Percentiles rank a stretch among this genome's conserved stretches.
phyloP scores from a whole-genome alignment of 345 rosid species.

The Mallotus nudiflorus region DNA sequence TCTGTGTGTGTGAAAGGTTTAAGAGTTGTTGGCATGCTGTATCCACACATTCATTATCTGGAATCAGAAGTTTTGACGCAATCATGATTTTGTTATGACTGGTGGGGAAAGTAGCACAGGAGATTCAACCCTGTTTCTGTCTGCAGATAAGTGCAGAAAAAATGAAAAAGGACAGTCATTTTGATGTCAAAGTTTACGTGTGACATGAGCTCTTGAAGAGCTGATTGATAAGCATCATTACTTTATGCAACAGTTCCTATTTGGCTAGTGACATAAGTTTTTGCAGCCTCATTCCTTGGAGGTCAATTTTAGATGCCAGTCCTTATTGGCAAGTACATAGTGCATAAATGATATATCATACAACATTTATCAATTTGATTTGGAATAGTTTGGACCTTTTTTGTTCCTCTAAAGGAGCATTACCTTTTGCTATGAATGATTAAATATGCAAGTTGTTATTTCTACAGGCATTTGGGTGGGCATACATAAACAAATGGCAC shows the following conservation, averaged over 20 bases:
- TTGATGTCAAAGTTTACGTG: neutral
- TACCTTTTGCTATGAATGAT: neutral
- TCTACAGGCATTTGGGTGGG: conserved; percentile 94
- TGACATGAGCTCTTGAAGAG: neutral
- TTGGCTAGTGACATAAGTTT: neutral
- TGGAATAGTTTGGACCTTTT: neutral
- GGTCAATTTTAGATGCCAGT: too few species aligned
- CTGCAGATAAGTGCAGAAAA: neutral
- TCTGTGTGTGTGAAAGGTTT: too few species aligned
- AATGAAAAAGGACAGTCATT: neutral
- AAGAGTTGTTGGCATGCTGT: too few species aligned
- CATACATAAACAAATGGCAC: conserved; percentile 74
- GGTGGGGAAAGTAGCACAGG: neutral
- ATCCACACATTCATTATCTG: too few species aligned
- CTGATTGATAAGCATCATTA: neutral
- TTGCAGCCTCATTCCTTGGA: neutral
- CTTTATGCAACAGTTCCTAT: neutral
- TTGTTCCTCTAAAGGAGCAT: neutral
- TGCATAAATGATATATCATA: too few species aligned
- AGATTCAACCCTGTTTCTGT: neutral
- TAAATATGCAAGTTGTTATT: neutral
- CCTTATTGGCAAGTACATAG: too few species aligned
- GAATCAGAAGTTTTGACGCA: too few species aligned
- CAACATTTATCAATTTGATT: neutral
- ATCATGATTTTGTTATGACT: neutral